Evolutionary conservation across 2,329 filamentous ascomycete species (phyloP).

Genomic region (Alternaria ethzedia): DNA sequence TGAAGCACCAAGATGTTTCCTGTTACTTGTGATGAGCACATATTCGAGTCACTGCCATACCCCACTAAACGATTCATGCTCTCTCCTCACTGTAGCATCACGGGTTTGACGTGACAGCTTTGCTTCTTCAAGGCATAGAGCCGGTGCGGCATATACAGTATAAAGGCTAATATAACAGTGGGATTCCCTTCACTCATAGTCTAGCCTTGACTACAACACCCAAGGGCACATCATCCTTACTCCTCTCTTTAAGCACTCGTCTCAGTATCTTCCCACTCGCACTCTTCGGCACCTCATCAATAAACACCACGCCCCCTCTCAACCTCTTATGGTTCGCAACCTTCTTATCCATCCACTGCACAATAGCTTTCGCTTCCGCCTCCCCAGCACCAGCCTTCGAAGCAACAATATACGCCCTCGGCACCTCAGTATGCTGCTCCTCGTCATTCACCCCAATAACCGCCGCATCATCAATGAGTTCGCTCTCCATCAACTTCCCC

Average conservation of each 20-base stretch:
- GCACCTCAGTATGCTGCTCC: slow-evolving; percentile 35
- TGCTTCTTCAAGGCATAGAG: neutral
- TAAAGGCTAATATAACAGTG: neutral
- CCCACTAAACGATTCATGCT: neutral
- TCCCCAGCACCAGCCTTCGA: slow-evolving; percentile 20
- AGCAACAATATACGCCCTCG: slow-evolving; percentile 37
- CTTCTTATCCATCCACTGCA: slow-evolving; percentile 28
- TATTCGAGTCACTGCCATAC: neutral
- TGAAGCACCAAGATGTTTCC: neutral
- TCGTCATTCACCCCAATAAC: slow-evolving; percentile 37
- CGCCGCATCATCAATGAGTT: slow-evolving; percentile 32
- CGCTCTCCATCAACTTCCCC: slow-evolving; percentile 34
- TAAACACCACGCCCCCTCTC: slow-evolving; percentile 49
- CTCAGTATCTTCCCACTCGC: slow-evolving; percentile 57
- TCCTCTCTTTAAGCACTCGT: slow-evolving; percentile 28
- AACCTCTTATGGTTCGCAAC: slow-evolving; percentile 39
- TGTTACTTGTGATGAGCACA: neutral
- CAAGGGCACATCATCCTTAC: slow-evolving; percentile 20
- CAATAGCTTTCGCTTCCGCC: slow-evolving; percentile 17
- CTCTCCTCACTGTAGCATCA: neutral
- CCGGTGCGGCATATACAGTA: neutral
- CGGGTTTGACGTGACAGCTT: neutral
- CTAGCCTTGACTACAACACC: slow-evolving; percentile 21
- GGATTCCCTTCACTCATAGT: slow-evolving; percentile 5
- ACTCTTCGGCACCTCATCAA: slow-evolving; percentile 56